Conservation (phyloP, 495 filamentous ascomycete genomes). For the Penicillium soppii region DNA sequence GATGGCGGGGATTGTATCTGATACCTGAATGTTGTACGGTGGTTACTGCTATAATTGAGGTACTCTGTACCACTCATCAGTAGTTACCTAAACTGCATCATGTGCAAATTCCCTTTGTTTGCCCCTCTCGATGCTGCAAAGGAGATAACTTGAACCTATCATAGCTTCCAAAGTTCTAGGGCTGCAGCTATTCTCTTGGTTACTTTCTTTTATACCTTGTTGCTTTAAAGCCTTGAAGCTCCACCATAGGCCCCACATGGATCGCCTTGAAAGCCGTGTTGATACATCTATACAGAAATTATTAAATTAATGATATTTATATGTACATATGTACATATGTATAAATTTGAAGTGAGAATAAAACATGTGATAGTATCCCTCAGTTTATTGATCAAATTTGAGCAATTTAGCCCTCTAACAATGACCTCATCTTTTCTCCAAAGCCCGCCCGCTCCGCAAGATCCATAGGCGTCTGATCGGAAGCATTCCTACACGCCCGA, state of each 20-base stretch:
- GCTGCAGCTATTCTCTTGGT: too few relatives aligned
- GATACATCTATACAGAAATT: too few relatives aligned
- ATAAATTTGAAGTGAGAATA: too few relatives aligned
- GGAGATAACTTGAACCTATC: too few relatives aligned
- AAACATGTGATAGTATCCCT: too few relatives aligned
- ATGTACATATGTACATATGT: too few relatives aligned
- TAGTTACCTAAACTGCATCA: background rate
- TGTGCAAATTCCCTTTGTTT: background rate
- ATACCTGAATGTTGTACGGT: background rate
- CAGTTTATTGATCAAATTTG: too few relatives aligned
- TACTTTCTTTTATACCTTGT: too few relatives aligned
- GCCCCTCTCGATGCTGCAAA: background rate
- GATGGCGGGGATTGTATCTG: conserved; percentile 9
- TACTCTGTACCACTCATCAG: background rate
- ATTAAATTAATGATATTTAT: too few relatives aligned
- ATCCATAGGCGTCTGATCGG: background rate
- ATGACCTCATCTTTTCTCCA: background rate
- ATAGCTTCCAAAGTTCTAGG: too few relatives aligned
- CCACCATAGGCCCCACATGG: conserved; percentile 1
- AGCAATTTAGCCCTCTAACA: background rate
- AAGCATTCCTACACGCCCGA: background rate
- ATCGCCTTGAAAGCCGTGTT: background rate
- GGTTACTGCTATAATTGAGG: background rate
- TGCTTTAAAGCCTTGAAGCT: conserved; percentile 2
- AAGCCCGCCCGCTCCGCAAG: background rate